Evolutionary conservation across 1,284 basidiomycete genomes (phyloP), one percentile per base, ranked within the genome.

Genomic region (Trametes polyzona): DNA sequence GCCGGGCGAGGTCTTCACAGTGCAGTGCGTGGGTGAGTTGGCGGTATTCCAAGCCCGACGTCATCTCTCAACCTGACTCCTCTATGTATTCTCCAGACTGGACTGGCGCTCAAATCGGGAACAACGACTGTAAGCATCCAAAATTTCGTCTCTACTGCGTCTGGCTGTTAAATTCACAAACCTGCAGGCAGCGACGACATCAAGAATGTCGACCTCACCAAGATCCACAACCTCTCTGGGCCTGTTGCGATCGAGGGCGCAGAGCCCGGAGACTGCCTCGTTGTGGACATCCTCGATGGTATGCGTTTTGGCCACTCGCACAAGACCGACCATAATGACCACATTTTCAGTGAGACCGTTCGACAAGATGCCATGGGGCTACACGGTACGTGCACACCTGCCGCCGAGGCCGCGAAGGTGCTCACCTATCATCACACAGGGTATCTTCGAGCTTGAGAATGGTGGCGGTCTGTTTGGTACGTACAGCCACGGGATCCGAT

Each of bases 291-390:
- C 55, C 73, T 92, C 17, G 88, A 93, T 67, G 83, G 84, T 86
- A 63, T 60, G 71, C 4, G 3, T 30, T 46, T 4, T 21, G 21
- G 2, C 2, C 4, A 8, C 14, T 12, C 14, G 6, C 10, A 4
- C 19, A 14, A 4, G 23, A 11, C 3, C 4, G 5, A 3, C 16
- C 14, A 12, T 12, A 14, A 19, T 47, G 12, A 32, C 5, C 14
- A 9, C 19, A 16, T 7, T 2, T 9, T 2, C 61, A 86, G 86
- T 93, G 29, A 76, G 73, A 17, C 86, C 89, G 2, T 91, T 90
- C 67, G 85, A 88, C 21, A 80, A 89, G 67, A 87, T 88, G 84
- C 88, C 88, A 0, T 93, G 90, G 90, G 90, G 90, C 0, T 92
- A 90, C 68, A 89, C 87, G 0, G 84, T 86, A 65, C 53, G 74